Percentiles rank a stretch among this genome's conserved stretches.
Conservation (phyloP, 2,329 filamentous ascomycete genomes). For the Curvularia eragrostidis region DNA sequence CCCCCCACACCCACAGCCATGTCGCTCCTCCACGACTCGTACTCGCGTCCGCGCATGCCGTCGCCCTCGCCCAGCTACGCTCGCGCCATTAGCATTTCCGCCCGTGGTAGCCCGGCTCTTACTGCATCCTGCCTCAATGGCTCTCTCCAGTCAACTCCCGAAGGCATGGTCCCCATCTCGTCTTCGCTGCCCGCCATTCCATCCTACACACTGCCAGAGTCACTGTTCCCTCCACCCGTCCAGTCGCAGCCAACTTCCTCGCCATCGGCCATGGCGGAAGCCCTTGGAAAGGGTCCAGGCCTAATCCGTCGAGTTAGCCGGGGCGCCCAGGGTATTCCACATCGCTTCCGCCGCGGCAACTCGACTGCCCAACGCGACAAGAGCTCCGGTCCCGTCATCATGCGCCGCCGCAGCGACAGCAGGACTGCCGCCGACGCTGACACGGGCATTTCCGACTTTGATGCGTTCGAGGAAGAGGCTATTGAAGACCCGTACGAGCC, state of each 20-base stretch:
- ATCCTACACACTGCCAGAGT: conserved; percentile 74
- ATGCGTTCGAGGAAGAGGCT: conserved; percentile 58
- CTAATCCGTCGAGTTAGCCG: conserved; percentile 87
- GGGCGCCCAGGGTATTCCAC: conserved; percentile 73
- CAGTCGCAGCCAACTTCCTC: conserved; percentile 48
- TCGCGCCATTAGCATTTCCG: conserved; percentile 47
- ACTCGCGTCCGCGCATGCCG: conserved; percentile 39
- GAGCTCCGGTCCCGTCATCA: conserved; percentile 86
- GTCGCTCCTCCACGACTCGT: conserved; percentile 41
- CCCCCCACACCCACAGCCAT: conserved; percentile 25
- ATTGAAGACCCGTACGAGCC: conserved; percentile 54
- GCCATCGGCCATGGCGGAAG: conserved; percentile 68
- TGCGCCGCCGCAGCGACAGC: conserved; percentile 88
- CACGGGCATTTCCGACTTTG: conserved; percentile 58
- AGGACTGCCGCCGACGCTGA: conserved; percentile 67
- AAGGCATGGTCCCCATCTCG: conserved; percentile 63
- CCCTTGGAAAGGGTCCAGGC: conserved; percentile 65
- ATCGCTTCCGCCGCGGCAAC: conserved; percentile 76
- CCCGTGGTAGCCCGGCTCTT: conserved; percentile 51
- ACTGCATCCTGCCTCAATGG: conserved; percentile 57
- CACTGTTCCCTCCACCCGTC: conserved; percentile 61
- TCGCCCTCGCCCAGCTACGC: conserved; percentile 44
- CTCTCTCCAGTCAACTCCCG: conserved; percentile 72
- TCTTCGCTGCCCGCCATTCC: conserved; percentile 55
- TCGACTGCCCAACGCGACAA: conserved; percentile 77